Evolutionary conservation across 2,329 filamentous ascomycete species (phyloP), one percentile per base, ranked within the genome.

Genomic region (Claviceps capensis): DNA sequence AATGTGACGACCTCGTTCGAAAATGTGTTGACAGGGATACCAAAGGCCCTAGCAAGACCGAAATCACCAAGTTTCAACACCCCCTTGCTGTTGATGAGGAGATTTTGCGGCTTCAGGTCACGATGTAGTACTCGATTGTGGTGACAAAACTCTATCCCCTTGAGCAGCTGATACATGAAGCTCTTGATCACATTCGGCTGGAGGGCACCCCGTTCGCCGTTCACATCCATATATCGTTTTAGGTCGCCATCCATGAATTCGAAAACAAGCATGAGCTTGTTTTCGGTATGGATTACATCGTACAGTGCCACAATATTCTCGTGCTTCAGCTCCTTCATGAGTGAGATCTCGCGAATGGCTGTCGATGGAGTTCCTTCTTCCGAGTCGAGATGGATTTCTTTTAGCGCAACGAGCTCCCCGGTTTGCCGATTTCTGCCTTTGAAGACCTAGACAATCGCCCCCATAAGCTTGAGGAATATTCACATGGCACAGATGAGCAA

Each of bases 291-390:
- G 63, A 98, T 97, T 52, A 98, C 93, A 76, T 98, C 93, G 77
- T 97, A 88, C 5, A 98, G 82, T 54, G 85, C 88, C 61, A 98
- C 90, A 59, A 98, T 97, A 66, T 96, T 97, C 67, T 96, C 90
- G 70, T 98, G 93, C 71, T 97, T 97, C 59, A 98, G 79, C 71
- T 98, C 93, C 72, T 98, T 98, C 93, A 98, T 97, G 53, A 98
- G 78, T 1, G 90, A 96, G 62, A 98, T 98, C 70, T 98, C 93
- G 63, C 93, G 88, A 67, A 98, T 98, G 47, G 93, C 93, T 0
- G 93, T 98, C 49, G 87, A 94, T 4, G 93, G 93, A 0, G 93
- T 98, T 61, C 93, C 93, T 73, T 98, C 93, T 74, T 98, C 93
- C 48, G 88, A 95, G 69, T 98, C 93, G 56, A 98, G 86, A 67